phyloP scores from a whole-genome alignment of 495 filamentous ascomycete species.

The Penicillium coffeae region DNA sequence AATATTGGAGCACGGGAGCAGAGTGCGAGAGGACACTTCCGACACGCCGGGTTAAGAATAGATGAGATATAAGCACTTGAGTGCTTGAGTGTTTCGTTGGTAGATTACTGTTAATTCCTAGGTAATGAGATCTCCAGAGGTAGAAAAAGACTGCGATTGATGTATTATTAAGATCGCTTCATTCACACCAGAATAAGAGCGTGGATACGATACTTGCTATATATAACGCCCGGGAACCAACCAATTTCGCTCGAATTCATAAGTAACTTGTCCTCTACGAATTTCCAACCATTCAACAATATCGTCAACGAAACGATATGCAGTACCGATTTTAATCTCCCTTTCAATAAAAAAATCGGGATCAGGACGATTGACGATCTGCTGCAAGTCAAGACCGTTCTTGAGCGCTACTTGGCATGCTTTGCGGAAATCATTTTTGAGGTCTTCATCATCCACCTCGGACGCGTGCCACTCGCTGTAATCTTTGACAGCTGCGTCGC shows the following conservation, averaged over 20 bases:
- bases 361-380: constrained; percentile 21
- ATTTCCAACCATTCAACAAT: constrained; percentile 12
- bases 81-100: too few relatives aligned
- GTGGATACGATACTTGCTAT: too few relatives aligned
- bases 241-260: too few relatives aligned
- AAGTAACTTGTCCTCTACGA: too few relatives aligned
- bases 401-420: constrained; percentile 12
- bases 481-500: constrained; percentile 19
- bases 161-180: too few relatives aligned
- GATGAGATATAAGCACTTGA: too few relatives aligned
- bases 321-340: constrained; percentile 14
- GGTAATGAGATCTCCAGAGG: too few relatives aligned
- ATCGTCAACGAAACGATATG: constrained; percentile 17
- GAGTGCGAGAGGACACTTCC: constrained; percentile 4
- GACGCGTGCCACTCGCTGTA: constrained; percentile 21
- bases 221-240: too few relatives aligned
- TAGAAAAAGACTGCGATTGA: too few relatives aligned
- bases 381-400: constrained; percentile 23
- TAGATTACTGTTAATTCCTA: too few relatives aligned
- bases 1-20: not conserved
- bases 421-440: constrained; percentile 18
- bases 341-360: constrained; percentile 18
- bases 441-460: constrained; percentile 9
- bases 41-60: constrained; percentile 2
- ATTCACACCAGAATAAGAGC: too few relatives aligned